Evolutionary conservation across 75 land plant species (phyloP).

Genomic region (Adiantum capillusveneris): DNA sequence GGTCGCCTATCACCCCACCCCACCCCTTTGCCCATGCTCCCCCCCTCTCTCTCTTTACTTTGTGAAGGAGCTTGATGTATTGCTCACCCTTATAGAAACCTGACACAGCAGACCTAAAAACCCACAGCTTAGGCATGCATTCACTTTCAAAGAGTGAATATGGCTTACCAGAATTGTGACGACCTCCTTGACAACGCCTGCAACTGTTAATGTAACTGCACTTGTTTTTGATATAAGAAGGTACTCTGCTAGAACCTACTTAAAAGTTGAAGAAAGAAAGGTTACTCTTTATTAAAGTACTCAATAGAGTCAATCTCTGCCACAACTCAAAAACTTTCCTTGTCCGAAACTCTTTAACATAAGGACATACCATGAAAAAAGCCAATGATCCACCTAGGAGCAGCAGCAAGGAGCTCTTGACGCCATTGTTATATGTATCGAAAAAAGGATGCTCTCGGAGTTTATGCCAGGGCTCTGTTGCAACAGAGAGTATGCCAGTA

Average conservation of each 20-base stretch:
- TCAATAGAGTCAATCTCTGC: no score
- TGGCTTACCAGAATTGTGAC: conserved; percentile 83
- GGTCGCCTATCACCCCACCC: no score
- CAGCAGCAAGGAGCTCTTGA: conserved; percentile 69
- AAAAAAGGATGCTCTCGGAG: conserved; percentile 59
- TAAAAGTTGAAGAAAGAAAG: no score
- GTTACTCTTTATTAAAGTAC: no score
- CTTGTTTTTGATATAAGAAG: conserved; percentile 88
- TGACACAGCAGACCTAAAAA: no score
- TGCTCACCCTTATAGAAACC: no score
- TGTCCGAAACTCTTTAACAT: no score
- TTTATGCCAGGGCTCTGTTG: conserved; percentile 80
- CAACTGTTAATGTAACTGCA: conserved; percentile 95
- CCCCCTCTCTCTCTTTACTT: no score
- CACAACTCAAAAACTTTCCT: no score
- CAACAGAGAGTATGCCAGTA: conserved; percentile 67
- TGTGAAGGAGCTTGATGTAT: no score
- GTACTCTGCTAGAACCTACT: conserved; percentile 89
- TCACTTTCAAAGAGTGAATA: neutral
- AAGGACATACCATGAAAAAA: conserved; percentile 81
- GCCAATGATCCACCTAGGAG: conserved; percentile 89
- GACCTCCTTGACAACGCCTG: conserved; percentile 97
- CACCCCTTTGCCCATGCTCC: no score
- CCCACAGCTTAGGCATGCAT: no score
- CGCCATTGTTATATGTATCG: conserved; percentile 49